Evolutionary conservation across 2,329 filamentous ascomycete species (phyloP).

Genomic region (Fonsecaea multimorphosa): DNA sequence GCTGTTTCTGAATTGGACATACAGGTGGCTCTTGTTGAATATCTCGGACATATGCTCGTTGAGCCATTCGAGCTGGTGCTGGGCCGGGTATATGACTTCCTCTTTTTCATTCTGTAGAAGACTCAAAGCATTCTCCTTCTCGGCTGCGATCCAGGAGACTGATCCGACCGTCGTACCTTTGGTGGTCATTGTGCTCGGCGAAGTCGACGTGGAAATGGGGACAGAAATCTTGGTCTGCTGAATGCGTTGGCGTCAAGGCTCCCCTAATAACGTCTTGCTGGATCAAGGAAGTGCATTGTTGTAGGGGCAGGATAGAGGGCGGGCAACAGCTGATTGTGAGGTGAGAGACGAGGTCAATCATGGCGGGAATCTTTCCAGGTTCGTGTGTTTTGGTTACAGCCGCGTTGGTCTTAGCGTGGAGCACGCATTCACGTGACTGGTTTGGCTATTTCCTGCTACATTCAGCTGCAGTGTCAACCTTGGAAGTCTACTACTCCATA

Average conservation of each 20-base stretch:
- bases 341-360: neutral
- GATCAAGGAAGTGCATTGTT: conserved; percentile 3
- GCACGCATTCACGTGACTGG: neutral
- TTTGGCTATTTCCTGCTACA: neutral
- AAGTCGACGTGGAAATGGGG: conserved; percentile 3
- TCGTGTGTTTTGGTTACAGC: conserved; percentile 5
- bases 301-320: neutral
- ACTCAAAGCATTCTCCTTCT: conserved; percentile 77
- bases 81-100: conserved; percentile 88
- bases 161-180: conserved; percentile 71
- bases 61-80: conserved; percentile 96
- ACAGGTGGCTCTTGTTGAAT: conserved; percentile 86
- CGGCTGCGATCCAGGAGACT: conserved; percentile 80
- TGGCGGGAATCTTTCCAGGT: neutral
- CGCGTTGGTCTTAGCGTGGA: neutral
- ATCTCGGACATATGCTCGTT: conserved; percentile 98
- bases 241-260: neutral
- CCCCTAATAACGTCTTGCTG: neutral
- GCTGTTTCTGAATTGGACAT: conserved; percentile 50
- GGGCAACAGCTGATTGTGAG: neutral
- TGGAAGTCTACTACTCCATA: no score
- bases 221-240: no score
- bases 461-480: neutral
- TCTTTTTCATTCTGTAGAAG: conserved; percentile 83
- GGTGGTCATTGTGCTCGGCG: conserved; percentile 38